phyloP scores from a whole-genome alignment of 768 basidiomycete genomes.

The Mrakia frigida region DNA sequence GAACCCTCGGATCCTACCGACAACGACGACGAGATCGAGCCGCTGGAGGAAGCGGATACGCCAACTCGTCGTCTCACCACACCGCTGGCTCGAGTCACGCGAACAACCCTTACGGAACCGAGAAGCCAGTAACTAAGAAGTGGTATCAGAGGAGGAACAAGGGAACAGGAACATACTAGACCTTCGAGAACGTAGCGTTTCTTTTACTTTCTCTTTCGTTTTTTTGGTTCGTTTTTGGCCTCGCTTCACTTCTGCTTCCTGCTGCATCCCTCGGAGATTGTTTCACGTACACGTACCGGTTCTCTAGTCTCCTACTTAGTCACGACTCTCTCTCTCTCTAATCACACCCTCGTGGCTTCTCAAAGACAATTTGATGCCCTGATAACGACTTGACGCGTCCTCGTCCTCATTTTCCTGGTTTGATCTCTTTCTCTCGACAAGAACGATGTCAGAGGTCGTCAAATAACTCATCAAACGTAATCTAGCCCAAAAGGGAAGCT shows the following conservation, averaged over 20 bases:
- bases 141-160: background rate
- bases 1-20: constrained; percentile 21
- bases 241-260: background rate
- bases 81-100: background rate
- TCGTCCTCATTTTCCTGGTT: no score
- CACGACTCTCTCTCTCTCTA: background rate
- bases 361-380: no score
- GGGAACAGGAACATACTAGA: background rate
- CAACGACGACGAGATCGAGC: constrained; percentile 51
- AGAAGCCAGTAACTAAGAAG: constrained; percentile 70
- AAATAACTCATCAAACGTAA: no score
- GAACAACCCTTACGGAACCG: constrained; percentile 52
- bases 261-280: background rate
- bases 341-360: background rate
- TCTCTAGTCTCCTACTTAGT: background rate
- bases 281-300: background rate
- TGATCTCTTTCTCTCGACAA: no score
- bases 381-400: no score
- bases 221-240: constrained; percentile 46
- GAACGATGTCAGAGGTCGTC: no score
- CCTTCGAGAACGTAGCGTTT: background rate
- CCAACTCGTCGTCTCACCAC: constrained; percentile 40
- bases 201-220: constrained; percentile 53
- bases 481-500: no score
- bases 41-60: constrained; percentile 58